Conservation (phyloP, 2,329 filamentous ascomycete species). For the Claviceps africana region DNA sequence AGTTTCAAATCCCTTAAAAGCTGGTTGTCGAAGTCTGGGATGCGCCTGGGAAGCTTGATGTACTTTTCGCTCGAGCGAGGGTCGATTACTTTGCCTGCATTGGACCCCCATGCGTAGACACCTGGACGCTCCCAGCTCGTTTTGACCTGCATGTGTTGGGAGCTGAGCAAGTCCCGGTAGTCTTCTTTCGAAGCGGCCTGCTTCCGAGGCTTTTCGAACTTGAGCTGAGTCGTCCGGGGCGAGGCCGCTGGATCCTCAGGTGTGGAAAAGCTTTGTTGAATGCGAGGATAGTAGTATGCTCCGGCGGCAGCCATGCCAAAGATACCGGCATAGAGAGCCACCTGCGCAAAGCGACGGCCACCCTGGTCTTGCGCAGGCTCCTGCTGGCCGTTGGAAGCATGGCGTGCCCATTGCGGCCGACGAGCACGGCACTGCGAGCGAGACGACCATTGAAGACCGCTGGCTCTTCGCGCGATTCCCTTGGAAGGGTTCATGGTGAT, state of each 20-base stretch:
- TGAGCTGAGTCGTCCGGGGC: slow-evolving; percentile 39
- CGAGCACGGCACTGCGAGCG: slow-evolving; percentile 10
- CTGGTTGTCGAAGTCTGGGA: slow-evolving; percentile 72
- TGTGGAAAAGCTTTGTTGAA: slow-evolving; percentile 14
- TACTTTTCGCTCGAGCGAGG: slow-evolving; percentile 64
- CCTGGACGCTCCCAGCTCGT: slow-evolving; percentile 71
- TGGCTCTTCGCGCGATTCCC: slow-evolving; percentile 15
- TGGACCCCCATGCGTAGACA: slow-evolving; percentile 89
- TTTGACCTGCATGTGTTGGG: slow-evolving; percentile 78
- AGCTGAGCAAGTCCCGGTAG: slow-evolving; percentile 62
- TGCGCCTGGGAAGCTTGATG: slow-evolving; percentile 66
- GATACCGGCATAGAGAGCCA: slow-evolving; percentile 15
- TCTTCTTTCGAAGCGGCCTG: slow-evolving; percentile 52
- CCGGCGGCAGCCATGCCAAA: slow-evolving; percentile 26
- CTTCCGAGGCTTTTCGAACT: slow-evolving; percentile 53
- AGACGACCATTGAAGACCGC: slow-evolving; percentile 11
- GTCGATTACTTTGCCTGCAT: slow-evolving; percentile 70
- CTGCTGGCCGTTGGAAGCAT: slow-evolving; percentile 12
- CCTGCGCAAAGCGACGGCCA: slow-evolving; percentile 11
- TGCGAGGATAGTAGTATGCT: slow-evolving; percentile 23
- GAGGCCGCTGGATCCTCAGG: slow-evolving; percentile 8
- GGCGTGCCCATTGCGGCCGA: slow-evolving; percentile 18
- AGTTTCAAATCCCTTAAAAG: slow-evolving; percentile 79
- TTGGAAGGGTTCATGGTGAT: slow-evolving; percentile 19
- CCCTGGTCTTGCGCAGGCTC: slow-evolving; percentile 11